Evolutionary conservation across 495 filamentous ascomycete genomes (phyloP).

Genomic region (Tirmania nivea): DNA sequence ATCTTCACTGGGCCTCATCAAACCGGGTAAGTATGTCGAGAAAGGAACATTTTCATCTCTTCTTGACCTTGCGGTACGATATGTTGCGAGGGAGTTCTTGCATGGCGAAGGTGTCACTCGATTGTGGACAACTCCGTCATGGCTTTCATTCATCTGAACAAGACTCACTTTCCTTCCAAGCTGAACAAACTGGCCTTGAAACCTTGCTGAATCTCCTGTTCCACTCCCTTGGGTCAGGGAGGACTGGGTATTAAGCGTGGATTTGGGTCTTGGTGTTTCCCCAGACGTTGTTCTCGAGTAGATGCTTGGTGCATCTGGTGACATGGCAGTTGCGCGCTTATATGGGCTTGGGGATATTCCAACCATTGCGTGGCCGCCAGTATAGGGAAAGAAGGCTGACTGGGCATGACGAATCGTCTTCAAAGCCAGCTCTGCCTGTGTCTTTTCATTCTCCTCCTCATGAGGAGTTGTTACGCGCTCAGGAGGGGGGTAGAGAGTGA

Average conservation of each 20-base stretch:
- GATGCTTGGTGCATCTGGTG: neutral
- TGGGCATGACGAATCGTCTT: neutral
- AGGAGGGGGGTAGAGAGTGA: neutral
- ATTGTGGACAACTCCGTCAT: neutral
- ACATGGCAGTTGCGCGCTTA: neutral
- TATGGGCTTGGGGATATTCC: neutral
- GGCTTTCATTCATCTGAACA: neutral
- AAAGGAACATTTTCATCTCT: neutral
- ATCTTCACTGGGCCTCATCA: neutral
- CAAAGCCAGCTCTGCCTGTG: too few relatives aligned
- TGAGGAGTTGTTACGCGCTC: neutral
- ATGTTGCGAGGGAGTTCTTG: neutral
- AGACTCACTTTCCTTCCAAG: neutral
- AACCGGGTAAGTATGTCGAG: neutral
- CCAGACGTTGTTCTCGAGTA: neutral
- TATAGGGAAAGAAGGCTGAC: neutral
- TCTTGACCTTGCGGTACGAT: neutral
- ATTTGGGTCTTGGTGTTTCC: neutral
- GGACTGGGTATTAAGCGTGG: neutral
- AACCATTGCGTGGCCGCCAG: neutral
- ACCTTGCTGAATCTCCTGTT: neutral
- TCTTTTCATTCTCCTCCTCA: neutral
- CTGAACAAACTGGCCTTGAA: neutral
- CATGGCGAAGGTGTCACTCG: neutral
- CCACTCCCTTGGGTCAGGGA: too few relatives aligned